phyloP scores from a whole-genome alignment of 208 protist species.

The Leishmania arabica region DNA sequence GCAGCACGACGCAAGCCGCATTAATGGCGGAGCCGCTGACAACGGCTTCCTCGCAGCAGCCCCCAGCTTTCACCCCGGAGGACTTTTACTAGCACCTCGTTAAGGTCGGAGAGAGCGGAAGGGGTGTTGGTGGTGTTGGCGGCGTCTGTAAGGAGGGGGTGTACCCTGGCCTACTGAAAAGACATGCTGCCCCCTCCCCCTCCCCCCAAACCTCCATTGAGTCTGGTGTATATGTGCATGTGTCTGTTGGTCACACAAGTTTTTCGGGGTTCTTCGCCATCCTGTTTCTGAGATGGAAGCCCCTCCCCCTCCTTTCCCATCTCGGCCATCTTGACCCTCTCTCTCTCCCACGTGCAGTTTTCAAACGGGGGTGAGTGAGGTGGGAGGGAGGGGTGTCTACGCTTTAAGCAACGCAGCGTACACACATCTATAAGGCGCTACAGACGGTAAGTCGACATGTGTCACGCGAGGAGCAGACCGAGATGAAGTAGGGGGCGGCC shows the following conservation, averaged over 20 bases:
- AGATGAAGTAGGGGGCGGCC: background rate
- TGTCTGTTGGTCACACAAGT: constrained; percentile 7
- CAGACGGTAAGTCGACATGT: no score
- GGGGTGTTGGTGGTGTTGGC: background rate
- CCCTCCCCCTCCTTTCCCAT: background rate
- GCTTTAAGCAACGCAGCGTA: background rate
- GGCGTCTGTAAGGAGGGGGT: background rate
- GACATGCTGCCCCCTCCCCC: background rate
- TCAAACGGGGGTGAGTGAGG: background rate
- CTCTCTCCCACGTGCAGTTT: background rate
- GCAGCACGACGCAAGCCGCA: background rate
- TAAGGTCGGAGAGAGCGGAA: background rate
- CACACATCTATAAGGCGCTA: no score
- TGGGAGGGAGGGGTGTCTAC: background rate
- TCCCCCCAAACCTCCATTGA: background rate
- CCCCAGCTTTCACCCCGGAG: constrained; percentile 50
- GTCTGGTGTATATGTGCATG: background rate
- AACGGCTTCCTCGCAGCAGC: background rate
- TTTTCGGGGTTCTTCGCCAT: background rate
- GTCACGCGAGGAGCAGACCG: background rate
- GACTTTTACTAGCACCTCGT: constrained; percentile 61
- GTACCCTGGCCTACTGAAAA: background rate
- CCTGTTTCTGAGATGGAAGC: background rate
- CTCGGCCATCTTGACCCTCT: background rate
- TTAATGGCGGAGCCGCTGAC: background rate